Base-by-base conservation (phyloP, 441 rosid genomes). In the Eruca vesicaria region DNA sequence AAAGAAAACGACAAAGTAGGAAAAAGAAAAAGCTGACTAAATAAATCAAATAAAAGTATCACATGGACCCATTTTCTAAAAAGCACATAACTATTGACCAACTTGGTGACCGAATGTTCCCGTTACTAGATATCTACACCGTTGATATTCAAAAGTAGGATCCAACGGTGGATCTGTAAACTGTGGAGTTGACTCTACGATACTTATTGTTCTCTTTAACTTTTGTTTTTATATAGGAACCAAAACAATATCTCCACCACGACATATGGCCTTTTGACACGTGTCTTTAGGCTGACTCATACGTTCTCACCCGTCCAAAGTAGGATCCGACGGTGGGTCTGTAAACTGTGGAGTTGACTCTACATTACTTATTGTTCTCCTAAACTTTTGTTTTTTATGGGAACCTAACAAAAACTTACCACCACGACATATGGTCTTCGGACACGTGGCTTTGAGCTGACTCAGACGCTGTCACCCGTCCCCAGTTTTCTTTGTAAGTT, bases 81-180 rank as follows among this genome's bases (percentile, higher is more conserved):
- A 59, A 32, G 18, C 15, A 41, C 50, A 43, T 6, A 61, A 43
- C 35, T 67, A 67, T 74, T 74, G 78, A 74, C 78, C 23, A 68
- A 72, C 41, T 74, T 29, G 68, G 41, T 74, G 53, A 69, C 79
- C 23, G 60, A 45, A 9, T 69, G 70, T 18, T 76, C 35, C 70
- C 70, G 36, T 69, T 26, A 15, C 21, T 52, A 35, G 7, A 5
- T 23, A 53, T 76, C 65, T 69, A 15, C 1, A 69, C 70, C 79
- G 74, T 69, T 69, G 66, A 68, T 55, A 19, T 19, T 2, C 6
- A 5, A 53, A 15, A 63, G 59, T 41, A 69, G 2, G 31, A 76
- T 76, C 79, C 31, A 69, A 69, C 79, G 79, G 74, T 41, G 65
- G 70, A 76, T 69, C 52, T 68, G 29, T 31, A 61, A 69, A 55